Evolutionary conservation across 108 stramenopile species (phyloP), one percentile per base, ranked within the genome.

Genomic region (Chaetoceros muelleri): DNA sequence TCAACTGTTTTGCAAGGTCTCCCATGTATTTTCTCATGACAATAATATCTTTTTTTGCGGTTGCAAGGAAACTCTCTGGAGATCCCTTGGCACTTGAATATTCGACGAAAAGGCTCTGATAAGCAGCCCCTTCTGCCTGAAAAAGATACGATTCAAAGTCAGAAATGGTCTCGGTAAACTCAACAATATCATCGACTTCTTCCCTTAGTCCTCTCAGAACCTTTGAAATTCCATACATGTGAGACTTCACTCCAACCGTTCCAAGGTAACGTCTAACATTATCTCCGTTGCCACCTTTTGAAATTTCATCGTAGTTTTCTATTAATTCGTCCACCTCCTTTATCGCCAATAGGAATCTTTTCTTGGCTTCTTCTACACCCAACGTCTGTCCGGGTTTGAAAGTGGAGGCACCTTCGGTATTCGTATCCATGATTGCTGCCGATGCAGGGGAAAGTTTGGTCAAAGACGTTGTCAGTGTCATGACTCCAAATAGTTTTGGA

Each of bases 91-190:
- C 76, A 19, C 66, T 59, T 2, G 73, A 75, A 60, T 71, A 66
- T 54, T 84, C 79, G 23, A 63, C 82, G 62, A 84, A 84, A 44
- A 80, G 44, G 23, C 73, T 72, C 48, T 66, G 65, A 48, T 84
- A 84, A 0, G 79, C 78, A 10, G 78, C 66, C 19, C 71, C 68
- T 30, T 84, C 82, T 21, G 82, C 79, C 45, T 74, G 73, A 49
- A 54, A 69, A 21, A 74, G 48, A 52, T 71, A 72, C 0, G 78
- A 66, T 30, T 80, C 71, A 54, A 84, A 84, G 34, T 78, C 78
- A 45, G 77, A 59, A 59, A 70, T 65, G 0, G 64, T 53, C 55
- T 84, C 82, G 1, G 73, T 73, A 47, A 65, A 84, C 28, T 75
- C 75, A 10, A 79, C 78, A 55, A 82, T 65, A 58, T 82, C 81